Conservation (phyloP, 1,139 yeast genomes). For the Candida sp. region DNA sequence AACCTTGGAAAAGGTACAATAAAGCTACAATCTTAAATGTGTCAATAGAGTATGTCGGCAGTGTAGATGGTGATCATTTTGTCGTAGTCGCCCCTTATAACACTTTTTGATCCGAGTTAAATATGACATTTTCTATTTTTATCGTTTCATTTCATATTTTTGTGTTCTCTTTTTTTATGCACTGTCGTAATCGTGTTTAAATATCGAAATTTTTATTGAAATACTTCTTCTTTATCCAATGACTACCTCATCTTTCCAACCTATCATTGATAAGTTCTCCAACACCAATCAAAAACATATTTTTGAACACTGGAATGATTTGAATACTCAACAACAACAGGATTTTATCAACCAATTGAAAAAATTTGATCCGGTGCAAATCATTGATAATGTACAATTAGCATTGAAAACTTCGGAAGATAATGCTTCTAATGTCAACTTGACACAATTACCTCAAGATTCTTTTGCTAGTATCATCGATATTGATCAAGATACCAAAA, state of each 20-base stretch:
- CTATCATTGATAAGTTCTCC: conserved; percentile 36
- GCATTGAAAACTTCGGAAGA: conserved; percentile 44
- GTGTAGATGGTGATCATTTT: no score
- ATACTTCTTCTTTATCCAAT: conserved; percentile 3
- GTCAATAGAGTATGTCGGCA: not conserved
- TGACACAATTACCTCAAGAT: conserved; percentile 48
- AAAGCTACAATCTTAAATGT: not conserved
- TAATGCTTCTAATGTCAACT: conserved; percentile 26
- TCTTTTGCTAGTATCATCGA: conserved; percentile 52
- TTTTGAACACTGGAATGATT: conserved; percentile 38
- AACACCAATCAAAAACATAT: conserved; percentile 49
- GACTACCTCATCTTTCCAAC: conserved; percentile 14
- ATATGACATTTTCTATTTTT: no score
- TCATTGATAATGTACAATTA: conserved; percentile 41
- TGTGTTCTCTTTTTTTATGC: not conserved
- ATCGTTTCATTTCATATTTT: not conserved
- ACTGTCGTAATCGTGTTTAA: not conserved
- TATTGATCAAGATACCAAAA: conserved; percentile 20
- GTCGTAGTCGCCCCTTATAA: no score
- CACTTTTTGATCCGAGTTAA: no score
- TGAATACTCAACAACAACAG: conserved; percentile 26
- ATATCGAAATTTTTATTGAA: not conserved
- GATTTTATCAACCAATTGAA: conserved; percentile 34
- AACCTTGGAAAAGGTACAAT: no score
- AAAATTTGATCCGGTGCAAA: conserved; percentile 38